These are phyloP conservation scores for Haberlea rhodopensis DNA, from an alignment of 257 asterid species.

Conservation along the genomic window DNA sequence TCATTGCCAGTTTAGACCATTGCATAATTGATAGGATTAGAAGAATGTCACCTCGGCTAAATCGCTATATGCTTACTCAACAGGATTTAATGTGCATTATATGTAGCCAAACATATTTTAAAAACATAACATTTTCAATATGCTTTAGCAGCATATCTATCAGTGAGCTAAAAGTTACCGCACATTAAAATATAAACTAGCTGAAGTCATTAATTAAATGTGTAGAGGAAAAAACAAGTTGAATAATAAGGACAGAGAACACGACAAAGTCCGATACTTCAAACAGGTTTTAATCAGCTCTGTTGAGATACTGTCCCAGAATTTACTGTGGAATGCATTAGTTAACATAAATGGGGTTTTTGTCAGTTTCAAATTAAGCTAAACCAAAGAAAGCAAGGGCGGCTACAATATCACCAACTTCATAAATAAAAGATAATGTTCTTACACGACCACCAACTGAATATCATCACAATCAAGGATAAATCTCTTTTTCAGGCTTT, in stretches of 20 bases:
- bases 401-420: slow-evolving; percentile 3
- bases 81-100: neutral
- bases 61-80: neutral
- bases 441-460: neutral
- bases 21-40: neutral
- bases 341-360: neutral
- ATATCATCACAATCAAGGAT: neutral
- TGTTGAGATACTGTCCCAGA: neutral
- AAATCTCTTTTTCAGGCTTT: neutral
- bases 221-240: neutral
- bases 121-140: no score
- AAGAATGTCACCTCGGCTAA: neutral
- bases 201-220: neutral
- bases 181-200: no score
- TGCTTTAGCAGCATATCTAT: neutral
- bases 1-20: neutral
- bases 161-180: slow-evolving; percentile 1
- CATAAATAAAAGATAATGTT: neutral
- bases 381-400: neutral
- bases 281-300: neutral
- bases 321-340: neutral
- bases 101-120: neutral
- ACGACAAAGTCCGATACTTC: neutral
- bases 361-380: slow-evolving; percentile 14
- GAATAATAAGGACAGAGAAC: neutral